Percentiles rank a stretch among this genome's conserved stretches.
Conservation (phyloP, 345 rosid genomes). For the Citrus reticulata region DNA sequence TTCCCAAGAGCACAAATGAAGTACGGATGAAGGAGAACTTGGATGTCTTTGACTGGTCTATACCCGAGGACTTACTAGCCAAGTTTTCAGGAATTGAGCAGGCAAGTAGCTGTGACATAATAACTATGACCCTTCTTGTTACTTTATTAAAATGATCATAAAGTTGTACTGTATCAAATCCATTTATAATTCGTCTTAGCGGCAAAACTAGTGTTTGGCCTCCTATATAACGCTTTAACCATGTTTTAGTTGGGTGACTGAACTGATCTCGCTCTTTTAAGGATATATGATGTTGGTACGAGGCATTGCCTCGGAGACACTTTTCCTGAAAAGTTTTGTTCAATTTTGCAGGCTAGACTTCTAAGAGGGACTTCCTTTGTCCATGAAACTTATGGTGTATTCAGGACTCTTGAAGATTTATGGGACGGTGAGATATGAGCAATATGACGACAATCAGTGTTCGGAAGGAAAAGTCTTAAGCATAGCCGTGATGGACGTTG, state of each 20-base stretch:
- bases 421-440: not conserved
- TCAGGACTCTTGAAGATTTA: not conserved
- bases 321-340: slow-evolving; percentile 28
- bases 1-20: slow-evolving; percentile 54
- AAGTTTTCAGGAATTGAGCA: slow-evolving; percentile 49
- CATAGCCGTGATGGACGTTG: too few relatives aligned
- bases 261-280: not conserved
- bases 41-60: slow-evolving; percentile 43
- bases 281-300: not conserved
- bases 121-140: not conserved
- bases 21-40: slow-evolving; percentile 41
- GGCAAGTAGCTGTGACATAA: slow-evolving; percentile 29
- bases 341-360: slow-evolving; percentile 42
- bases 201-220: not conserved
- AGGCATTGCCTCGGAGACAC: not conserved
- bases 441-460: too few relatives aligned
- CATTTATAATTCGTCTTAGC: too few relatives aligned
- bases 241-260: slow-evolving; percentile 11
- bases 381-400: too few relatives aligned
- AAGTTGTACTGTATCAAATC: not conserved
- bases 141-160: not conserved
- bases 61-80: slow-evolving; percentile 35
- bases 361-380: too few relatives aligned
- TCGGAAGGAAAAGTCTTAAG: too few relatives aligned
- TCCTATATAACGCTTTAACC: too few relatives aligned